Conservation (phyloP, 2,329 filamentous ascomycete species). For the Fusarium beomiforme region DNA sequence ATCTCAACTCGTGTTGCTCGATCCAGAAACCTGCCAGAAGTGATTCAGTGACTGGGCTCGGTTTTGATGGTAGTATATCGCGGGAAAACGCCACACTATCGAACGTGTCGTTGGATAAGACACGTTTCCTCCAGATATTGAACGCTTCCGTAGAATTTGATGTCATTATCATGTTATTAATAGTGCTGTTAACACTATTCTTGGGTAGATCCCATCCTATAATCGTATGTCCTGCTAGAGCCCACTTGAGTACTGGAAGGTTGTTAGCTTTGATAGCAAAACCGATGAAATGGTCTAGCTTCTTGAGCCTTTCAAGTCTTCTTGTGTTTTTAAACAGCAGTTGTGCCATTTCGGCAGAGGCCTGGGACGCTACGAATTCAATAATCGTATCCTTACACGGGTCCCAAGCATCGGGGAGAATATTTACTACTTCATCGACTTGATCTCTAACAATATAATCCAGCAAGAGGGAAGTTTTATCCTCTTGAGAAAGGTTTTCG, state of each 20-base stretch:
- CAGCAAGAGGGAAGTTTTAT: background rate
- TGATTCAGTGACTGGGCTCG: background rate
- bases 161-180: background rate
- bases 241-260: fast-evolving
- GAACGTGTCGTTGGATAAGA: background rate
- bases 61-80: background rate
- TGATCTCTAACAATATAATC: background rate
- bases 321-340: background rate
- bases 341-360: background rate
- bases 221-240: no score
- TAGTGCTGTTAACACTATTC: no score
- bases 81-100: no score
- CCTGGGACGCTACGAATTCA: background rate
- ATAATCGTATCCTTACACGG: background rate
- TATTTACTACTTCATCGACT: background rate
- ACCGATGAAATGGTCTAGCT: no score
- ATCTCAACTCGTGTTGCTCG: fast-evolving
- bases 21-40: background rate
- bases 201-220: no score
- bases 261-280: fast-evolving
- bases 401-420: background rate
- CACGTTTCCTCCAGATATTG: fast-evolving
- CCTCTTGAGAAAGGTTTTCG: background rate
- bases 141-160: background rate
- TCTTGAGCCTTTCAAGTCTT: no score